Conservation (phyloP, 208 protist genomes). For the Phytomonas sp. region DNA sequence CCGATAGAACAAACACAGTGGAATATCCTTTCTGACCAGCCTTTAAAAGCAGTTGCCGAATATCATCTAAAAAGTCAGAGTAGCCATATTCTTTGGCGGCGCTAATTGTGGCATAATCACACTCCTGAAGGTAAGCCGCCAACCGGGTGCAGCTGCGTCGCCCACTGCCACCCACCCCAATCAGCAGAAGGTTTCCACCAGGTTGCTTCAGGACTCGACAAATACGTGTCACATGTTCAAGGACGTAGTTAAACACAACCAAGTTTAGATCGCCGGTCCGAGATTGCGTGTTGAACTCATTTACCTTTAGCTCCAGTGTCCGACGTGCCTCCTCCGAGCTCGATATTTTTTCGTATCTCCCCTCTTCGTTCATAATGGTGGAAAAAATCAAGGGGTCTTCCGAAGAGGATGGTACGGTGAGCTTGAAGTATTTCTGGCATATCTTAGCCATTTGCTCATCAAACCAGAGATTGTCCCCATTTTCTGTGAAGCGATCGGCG, state of each 20-base stretch:
- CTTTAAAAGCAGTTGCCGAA: slow-evolving; percentile 85
- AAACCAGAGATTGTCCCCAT: slow-evolving; percentile 90
- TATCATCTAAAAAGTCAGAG: slow-evolving; percentile 93
- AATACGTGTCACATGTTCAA: slow-evolving; percentile 95
- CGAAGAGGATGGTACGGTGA: slow-evolving; percentile 25
- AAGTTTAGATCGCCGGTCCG: slow-evolving; percentile 84
- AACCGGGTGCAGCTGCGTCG: slow-evolving; percentile 91
- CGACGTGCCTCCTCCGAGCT: slow-evolving; percentile 65
- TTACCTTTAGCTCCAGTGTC: slow-evolving; percentile 80
- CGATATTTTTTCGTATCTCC: slow-evolving; percentile 82
- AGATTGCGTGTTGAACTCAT: slow-evolving; percentile 80
- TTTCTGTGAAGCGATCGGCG: slow-evolving; percentile 91
- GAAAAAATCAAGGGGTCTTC: slow-evolving; percentile 62
- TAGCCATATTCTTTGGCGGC: slow-evolving; percentile 92
- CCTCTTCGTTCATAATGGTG: slow-evolving; percentile 77
- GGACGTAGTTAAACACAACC: slow-evolving; percentile 94
- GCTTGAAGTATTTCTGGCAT: slow-evolving; percentile 78
- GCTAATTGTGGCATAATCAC: slow-evolving; percentile 89
- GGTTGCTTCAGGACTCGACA: slow-evolving; percentile 94
- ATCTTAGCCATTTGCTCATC: slow-evolving; percentile 55
- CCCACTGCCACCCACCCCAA: slow-evolving; percentile 96
- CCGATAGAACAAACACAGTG: slow-evolving; percentile 94
- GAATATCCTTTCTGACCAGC: slow-evolving; percentile 91
- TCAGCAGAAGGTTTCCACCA: slow-evolving; percentile 91
- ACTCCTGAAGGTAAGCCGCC: slow-evolving; percentile 91